phyloP scores from a whole-genome alignment of 2,329 filamentous ascomycete species.

The Penicillium nordicum region DNA sequence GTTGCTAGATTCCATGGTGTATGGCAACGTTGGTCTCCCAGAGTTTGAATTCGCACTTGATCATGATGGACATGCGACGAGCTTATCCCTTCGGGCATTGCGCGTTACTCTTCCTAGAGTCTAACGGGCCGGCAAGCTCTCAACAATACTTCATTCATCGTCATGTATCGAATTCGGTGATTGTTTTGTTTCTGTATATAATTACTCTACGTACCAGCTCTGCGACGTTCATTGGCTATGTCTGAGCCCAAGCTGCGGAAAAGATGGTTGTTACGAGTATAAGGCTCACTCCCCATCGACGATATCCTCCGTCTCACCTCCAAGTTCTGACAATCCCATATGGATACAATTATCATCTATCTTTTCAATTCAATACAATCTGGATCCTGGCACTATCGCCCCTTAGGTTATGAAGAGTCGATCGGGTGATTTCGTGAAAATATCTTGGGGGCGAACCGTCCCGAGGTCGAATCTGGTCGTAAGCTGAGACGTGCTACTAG shows the following conservation, averaged over 20 bases:
- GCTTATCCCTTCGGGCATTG: conserved; percentile 14
- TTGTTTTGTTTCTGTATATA: neutral
- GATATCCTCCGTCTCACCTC: too few species aligned
- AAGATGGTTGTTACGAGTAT: neutral
- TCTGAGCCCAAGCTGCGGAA: neutral
- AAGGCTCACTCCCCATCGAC: too few species aligned
- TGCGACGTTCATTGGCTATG: too few species aligned
- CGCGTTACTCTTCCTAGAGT: conserved; percentile 6
- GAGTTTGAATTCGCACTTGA: conserved; percentile 22
- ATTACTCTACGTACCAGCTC: neutral
- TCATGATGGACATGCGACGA: conserved; percentile 11
- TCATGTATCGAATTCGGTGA: neutral
- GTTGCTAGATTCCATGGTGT: conserved; percentile 13
- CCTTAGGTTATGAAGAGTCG: too few species aligned
- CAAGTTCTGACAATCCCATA: too few species aligned
- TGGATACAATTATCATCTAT: too few species aligned
- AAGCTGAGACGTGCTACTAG: too few species aligned
- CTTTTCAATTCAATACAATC: too few species aligned
- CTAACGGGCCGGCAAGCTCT: neutral
- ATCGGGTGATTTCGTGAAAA: too few species aligned
- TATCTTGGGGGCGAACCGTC: too few species aligned
- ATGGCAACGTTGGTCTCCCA: conserved; percentile 20
- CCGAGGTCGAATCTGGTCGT: too few species aligned
- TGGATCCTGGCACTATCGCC: too few species aligned
- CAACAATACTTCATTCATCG: neutral